Percentiles rank a stretch among this genome's conserved stretches.
Evolutionary conservation across 2,329 filamentous ascomycete species (phyloP).

Genomic region (Exophiala phaeomuriformis): DNA sequence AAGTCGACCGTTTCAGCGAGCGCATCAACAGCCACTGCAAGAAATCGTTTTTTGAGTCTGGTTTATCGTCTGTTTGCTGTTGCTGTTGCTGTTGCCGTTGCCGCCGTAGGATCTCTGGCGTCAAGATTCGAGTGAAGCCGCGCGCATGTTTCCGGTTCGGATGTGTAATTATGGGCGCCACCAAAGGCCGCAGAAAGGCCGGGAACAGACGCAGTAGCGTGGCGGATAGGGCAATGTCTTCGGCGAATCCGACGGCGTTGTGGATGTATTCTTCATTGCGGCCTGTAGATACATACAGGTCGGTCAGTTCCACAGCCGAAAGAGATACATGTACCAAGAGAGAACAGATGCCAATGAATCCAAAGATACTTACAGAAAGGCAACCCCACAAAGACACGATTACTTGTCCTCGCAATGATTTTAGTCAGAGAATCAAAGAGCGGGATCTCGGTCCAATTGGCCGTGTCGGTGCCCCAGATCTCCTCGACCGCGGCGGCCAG

Average conservation of each 20-base stretch:
- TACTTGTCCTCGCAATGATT: constrained; percentile 37
- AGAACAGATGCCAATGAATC: not conserved
- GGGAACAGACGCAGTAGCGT: constrained; percentile 45
- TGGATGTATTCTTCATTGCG: constrained; percentile 36
- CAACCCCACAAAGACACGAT: constrained; percentile 40
- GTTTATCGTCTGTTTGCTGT: constrained; percentile 10
- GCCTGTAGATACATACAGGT: not conserved
- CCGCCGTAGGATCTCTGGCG: constrained; percentile 46
- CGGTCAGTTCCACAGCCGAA: not conserved
- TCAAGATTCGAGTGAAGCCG: constrained; percentile 36
- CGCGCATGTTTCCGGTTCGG: constrained; percentile 45
- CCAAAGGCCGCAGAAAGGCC: constrained; percentile 42
- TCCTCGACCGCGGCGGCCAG: constrained; percentile 31
- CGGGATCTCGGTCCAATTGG: constrained; percentile 33
- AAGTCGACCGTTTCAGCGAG: not conserved
- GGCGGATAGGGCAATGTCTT: constrained; percentile 43
- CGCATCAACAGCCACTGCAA: constrained; percentile 45
- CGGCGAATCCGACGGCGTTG: constrained; percentile 45
- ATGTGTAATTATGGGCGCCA: constrained; percentile 43
- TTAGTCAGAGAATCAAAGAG: constrained; percentile 33
- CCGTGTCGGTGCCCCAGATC: constrained; percentile 34
- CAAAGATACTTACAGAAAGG: constrained; percentile 33
- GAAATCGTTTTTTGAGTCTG: constrained; percentile 45
- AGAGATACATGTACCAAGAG: not conserved
- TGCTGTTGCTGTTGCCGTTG: constrained; percentile 44